Percentiles rank a stretch among this genome's conserved stretches.
Evolutionary conservation across 352 stramenopile genomes (phyloP).

Genomic region (Phytophthora pseudosyringae): DNA sequence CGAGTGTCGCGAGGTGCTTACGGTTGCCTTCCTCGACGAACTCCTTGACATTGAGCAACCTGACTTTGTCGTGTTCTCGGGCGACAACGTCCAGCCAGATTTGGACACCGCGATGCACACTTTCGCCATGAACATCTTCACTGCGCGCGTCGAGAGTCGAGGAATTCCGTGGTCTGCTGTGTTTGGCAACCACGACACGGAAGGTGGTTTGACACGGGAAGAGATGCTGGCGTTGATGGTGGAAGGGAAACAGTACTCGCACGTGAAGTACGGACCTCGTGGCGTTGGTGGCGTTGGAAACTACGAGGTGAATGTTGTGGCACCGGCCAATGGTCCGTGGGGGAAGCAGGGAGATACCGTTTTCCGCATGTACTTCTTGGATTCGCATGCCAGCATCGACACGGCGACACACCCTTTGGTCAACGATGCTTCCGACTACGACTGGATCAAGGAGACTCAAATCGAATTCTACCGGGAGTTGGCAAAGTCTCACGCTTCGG

Average conservation of each 20-base stretch:
- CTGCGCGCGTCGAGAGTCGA: slow-evolving; percentile 40
- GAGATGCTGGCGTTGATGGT: slow-evolving; percentile 47
- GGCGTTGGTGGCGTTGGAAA: slow-evolving; percentile 67
- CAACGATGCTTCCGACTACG: slow-evolving; percentile 36
- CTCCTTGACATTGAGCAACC: slow-evolving; percentile 66
- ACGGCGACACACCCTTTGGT: slow-evolving; percentile 35
- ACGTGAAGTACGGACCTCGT: slow-evolving; percentile 52
- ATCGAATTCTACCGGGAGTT: slow-evolving; percentile 50
- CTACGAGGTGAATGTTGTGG: slow-evolving; percentile 61
- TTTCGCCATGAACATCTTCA: slow-evolving; percentile 47
- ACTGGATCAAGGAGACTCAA: slow-evolving; percentile 59
- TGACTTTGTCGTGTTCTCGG: slow-evolving; percentile 71
- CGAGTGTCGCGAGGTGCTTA: slow-evolving; percentile 53
- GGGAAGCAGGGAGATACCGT: slow-evolving; percentile 37
- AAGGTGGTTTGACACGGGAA: slow-evolving; percentile 48
- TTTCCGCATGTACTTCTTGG: slow-evolving; percentile 80
- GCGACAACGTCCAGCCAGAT: slow-evolving; percentile 63
- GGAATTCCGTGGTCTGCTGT: slow-evolving; percentile 62
- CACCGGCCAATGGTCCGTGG: slow-evolving; percentile 48
- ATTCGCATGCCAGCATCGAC: slow-evolving; percentile 52
- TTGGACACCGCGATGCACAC: slow-evolving; percentile 27
- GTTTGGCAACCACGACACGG: slow-evolving; percentile 75
- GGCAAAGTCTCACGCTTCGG: slow-evolving; percentile 27
- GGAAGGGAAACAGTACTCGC: slow-evolving; percentile 46
- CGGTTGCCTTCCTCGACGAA: slow-evolving; percentile 56